These are phyloP conservation scores for Thelephora ganbajun DNA, from an alignment of 768 basidiomycete species.

Conservation along the genomic window DNA sequence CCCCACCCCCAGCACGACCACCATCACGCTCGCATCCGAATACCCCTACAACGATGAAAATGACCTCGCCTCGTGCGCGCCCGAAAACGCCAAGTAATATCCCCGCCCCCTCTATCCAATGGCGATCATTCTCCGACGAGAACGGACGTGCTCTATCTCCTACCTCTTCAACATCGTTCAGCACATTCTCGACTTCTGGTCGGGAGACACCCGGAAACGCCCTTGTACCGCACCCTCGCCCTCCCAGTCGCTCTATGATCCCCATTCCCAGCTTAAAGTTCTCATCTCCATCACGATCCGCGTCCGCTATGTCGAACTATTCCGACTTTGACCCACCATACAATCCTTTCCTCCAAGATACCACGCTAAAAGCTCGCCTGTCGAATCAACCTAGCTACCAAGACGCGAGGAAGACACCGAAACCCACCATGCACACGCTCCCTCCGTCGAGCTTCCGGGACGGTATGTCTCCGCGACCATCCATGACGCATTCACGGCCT, in stretches of 20 bases:
- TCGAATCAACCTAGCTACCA: neutral
- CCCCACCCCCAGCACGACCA: slow-evolving; percentile 24
- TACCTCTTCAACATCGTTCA: slow-evolving; percentile 20
- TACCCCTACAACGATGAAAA: slow-evolving; percentile 26
- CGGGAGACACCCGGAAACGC: slow-evolving; percentile 27
- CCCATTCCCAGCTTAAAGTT: slow-evolving; percentile 65
- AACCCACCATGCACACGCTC: slow-evolving; percentile 22
- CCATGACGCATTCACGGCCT: slow-evolving; percentile 35
- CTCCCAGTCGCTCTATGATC: slow-evolving; percentile 75
- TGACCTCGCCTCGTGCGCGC: slow-evolving; percentile 46
- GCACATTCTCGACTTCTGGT: slow-evolving; percentile 9
- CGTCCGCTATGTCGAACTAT: slow-evolving; percentile 58
- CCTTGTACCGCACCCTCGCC: slow-evolving; percentile 44
- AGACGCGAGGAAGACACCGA: slow-evolving; percentile 31
- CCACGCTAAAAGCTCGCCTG: too few species aligned
- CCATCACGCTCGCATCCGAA: slow-evolving; percentile 38
- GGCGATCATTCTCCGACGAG: slow-evolving; percentile 37
- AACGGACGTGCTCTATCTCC: slow-evolving; percentile 58
- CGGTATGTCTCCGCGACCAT: slow-evolving; percentile 33
- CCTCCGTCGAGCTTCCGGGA: slow-evolving; percentile 75
- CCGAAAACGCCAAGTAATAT: slow-evolving; percentile 74
- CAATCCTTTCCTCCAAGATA: too few species aligned
- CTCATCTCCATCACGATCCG: slow-evolving; percentile 55
- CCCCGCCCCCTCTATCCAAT: slow-evolving; percentile 39
- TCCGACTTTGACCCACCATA: neutral